A percentile compares a stretch with the other conserved stretches of the same genome.
Conservation (phyloP, 768 basidiomycete species). For the Suillus americanus region DNA sequence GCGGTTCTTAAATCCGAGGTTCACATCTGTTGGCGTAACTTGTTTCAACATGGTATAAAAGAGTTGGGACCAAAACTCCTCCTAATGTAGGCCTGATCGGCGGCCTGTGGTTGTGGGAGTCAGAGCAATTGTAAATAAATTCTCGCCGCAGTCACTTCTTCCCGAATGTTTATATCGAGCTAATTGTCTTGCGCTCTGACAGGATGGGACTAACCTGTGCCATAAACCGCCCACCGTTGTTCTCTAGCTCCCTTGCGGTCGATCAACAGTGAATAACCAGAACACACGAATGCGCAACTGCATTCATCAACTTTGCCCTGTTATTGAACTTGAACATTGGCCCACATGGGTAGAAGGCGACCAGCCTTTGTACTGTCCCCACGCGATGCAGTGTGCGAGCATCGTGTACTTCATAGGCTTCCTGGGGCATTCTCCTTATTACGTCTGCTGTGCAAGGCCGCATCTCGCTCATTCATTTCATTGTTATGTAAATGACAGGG, state of each 20-base stretch:
- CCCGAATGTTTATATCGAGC: neutral
- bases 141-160: neutral
- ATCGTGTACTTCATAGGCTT: neutral
- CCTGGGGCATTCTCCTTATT: neutral
- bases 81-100: neutral
- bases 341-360: neutral
- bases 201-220: neutral
- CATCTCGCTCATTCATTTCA: neutral
- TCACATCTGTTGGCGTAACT: neutral
- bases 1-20: neutral
- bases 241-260: neutral
- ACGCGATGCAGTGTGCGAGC: neutral
- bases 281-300: neutral
- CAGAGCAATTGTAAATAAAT: neutral
- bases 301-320: neutral
- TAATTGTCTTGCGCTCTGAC: neutral
- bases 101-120: neutral
- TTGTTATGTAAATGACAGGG: neutral
- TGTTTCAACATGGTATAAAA: neutral
- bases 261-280: neutral
- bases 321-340: neutral
- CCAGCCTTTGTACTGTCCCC: neutral
- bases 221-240: neutral
- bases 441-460: neutral
- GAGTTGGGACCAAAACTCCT: neutral